Base-by-base conservation (phyloP, 768 basidiomycete species). In the Russula sp. region DNA sequence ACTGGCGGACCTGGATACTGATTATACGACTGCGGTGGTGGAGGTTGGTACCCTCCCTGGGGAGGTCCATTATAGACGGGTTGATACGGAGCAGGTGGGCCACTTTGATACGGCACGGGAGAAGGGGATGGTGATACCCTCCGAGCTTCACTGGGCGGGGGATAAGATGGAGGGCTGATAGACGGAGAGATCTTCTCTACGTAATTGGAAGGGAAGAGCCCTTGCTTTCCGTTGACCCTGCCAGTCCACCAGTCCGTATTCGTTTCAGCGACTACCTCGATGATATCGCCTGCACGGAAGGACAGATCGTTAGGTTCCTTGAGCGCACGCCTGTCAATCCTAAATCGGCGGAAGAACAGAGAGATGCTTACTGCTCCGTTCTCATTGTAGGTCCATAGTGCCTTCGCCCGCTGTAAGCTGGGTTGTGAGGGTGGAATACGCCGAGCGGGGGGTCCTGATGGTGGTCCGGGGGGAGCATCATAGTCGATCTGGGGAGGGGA, bases 191-290 rank as follows among this genome's bases (percentile, higher is more conserved):
- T 60, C 68, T 81, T 85, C 74, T 90, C 83, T 43, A 90, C 87
- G 57, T 90, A 81, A 65, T 82, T 83, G 13, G 86, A 80, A 0
- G 92, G 93, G 77, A 94, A 90, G 41, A 93, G 78, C 5, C 86
- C 92, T 58, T 85, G 80, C 60, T 75, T 78, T 29, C 85, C 85
- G 38, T 84, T 79, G 59, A 79, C 68, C 62, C 73, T 77, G 32
- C 93, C 92, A 8, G 80, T 82, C 91, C 90, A 96, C 93, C 93
- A 94, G 71, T 94, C 93, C 3, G 77, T 77, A 60, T 93, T 92
- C 48, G 83, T 87, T 70, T 93, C 89, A 60, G 86, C 82, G 45
- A 89, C 71, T 60, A 96, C 79, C 60, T 90, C 88, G 61, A 96
- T 81, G 48, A 83, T 76, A 68, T 94, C 93, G 4, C 90, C 93